phyloP scores from a whole-genome alignment of 768 basidiomycete species.

The Tubosaeta sp. region DNA sequence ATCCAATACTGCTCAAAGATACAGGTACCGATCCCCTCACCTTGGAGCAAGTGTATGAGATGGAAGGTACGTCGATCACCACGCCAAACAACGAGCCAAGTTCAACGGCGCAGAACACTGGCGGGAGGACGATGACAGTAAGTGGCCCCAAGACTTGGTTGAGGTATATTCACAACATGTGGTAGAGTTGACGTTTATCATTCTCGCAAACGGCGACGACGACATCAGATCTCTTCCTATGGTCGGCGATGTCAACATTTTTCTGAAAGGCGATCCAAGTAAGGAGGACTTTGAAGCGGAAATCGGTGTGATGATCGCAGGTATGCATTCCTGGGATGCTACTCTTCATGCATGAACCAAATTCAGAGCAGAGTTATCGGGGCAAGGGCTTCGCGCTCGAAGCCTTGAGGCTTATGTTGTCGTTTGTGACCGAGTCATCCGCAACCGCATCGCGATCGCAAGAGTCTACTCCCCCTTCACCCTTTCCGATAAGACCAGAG shows the following conservation, averaged over 20 bases:
- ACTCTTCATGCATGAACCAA: background rate
- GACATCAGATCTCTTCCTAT: constrained; percentile 47
- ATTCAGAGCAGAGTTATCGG: constrained; percentile 59
- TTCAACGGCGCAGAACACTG: constrained; percentile 59
- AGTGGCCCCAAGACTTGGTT: background rate
- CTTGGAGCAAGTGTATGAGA: constrained; percentile 78
- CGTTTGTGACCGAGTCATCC: constrained; percentile 56
- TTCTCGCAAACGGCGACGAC: constrained; percentile 47
- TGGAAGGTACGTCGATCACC: constrained; percentile 65
- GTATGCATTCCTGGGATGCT: constrained; percentile 31
- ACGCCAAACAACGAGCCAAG: background rate
- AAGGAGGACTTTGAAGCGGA: constrained; percentile 64
- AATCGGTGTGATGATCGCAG: constrained; percentile 91
- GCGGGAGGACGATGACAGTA: constrained; percentile 82
- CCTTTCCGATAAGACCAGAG: constrained; percentile 41
- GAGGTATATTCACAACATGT: background rate
- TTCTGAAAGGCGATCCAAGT: constrained; percentile 55
- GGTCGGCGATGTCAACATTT: constrained; percentile 93
- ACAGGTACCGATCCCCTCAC: constrained; percentile 85
- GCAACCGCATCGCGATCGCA: constrained; percentile 9
- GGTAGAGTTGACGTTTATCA: constrained; percentile 83
- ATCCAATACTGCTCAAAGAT: constrained; percentile 61
- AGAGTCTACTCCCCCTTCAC: constrained; percentile 30
- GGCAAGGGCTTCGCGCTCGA: constrained; percentile 63
- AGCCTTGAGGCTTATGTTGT: constrained; percentile 61